Percentiles rank a stretch among this genome's conserved stretches.
Evolutionary conservation across 306 rosid genomes (phyloP).

Genomic region (Albizia julibrissin): DNA sequence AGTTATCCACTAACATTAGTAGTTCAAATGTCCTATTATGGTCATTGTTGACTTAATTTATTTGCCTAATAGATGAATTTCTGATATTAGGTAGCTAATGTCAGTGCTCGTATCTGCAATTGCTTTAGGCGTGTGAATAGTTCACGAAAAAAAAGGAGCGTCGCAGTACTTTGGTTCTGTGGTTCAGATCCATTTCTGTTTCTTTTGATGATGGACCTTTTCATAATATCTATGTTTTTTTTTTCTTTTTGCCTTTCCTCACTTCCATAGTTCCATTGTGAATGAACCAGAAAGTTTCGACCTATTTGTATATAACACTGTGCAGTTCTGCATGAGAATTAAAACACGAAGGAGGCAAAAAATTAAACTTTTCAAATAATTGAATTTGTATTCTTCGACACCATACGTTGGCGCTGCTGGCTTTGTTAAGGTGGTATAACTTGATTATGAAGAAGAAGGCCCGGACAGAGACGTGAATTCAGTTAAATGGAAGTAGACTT

Average conservation of each 20-base stretch:
- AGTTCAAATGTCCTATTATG: not conserved
- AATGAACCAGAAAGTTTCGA: not conserved
- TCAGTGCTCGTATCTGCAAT: not conserved
- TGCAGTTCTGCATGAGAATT: not conserved
- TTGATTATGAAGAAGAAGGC: slow-evolving; percentile 60
- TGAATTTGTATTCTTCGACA: slow-evolving; percentile 1
- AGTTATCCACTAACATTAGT: not conserved
- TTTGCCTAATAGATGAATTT: not conserved
- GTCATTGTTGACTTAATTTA: not conserved
- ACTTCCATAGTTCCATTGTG: not conserved
- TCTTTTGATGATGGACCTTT: not conserved
- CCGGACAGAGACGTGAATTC: slow-evolving; percentile 79
- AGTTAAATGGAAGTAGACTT: slow-evolving; percentile 66
- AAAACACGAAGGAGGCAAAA: not conserved
- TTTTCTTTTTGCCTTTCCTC: no score
- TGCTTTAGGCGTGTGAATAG: not conserved
- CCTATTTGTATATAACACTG: no score
- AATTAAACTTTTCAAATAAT: not conserved
- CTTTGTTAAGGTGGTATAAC: not conserved
- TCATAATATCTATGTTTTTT: not conserved
- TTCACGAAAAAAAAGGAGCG: not conserved
- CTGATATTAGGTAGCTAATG: not conserved
- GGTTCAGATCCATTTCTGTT: not conserved
- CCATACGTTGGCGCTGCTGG: not conserved
- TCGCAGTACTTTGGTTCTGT: not conserved